Percentiles rank a stretch among this genome's conserved stretches.
phyloP scores from a whole-genome alignment of 2,329 filamentous ascomycete genomes.

The Penicillium freii region DNA sequence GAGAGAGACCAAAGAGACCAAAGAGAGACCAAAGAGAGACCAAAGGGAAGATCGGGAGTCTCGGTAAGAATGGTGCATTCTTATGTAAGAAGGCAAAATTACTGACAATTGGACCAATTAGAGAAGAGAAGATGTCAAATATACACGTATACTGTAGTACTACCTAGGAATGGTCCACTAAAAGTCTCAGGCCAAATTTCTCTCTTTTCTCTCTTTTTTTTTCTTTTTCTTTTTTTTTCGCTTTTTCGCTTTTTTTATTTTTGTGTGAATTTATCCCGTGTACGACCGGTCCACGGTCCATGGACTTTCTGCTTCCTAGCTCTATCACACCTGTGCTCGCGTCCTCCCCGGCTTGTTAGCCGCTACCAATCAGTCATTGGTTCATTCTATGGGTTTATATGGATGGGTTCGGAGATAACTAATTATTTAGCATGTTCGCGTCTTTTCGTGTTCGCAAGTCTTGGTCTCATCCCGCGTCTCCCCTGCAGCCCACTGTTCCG shows the following conservation, averaged over 20 bases:
- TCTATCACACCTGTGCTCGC: constrained; percentile 6
- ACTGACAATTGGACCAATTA: not conserved
- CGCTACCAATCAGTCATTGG: constrained; percentile 7
- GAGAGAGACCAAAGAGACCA: not conserved
- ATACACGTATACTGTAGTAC: not conserved
- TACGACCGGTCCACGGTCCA: constrained; percentile 11
- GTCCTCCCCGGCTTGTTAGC: constrained; percentile 23
- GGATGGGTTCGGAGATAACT: not conserved
- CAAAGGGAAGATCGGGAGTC: constrained; percentile 12
- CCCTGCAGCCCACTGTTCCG: constrained; percentile 4
- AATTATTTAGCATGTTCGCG: constrained; percentile 1
- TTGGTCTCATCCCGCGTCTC: constrained; percentile 1
- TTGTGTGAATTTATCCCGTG: constrained; percentile 9
- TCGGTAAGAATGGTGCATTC: constrained; percentile 21
- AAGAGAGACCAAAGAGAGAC: not conserved
- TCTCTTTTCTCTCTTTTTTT: not conserved
- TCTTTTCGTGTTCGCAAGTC: not conserved
- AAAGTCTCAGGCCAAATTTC: constrained; percentile 2
- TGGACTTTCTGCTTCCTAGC: constrained; percentile 3
- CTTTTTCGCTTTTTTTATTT: not conserved
- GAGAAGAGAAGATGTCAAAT: rapidly evolving
- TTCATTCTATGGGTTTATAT: constrained; percentile 1
- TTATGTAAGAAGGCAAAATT: constrained; percentile 13
- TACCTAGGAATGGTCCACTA: not conserved
- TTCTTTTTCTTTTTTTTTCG: not conserved